Evolutionary conservation across 208 protist species (phyloP), one percentile per base, ranked within the genome.

Genomic region (Leptomonas pyrrhocoris): DNA sequence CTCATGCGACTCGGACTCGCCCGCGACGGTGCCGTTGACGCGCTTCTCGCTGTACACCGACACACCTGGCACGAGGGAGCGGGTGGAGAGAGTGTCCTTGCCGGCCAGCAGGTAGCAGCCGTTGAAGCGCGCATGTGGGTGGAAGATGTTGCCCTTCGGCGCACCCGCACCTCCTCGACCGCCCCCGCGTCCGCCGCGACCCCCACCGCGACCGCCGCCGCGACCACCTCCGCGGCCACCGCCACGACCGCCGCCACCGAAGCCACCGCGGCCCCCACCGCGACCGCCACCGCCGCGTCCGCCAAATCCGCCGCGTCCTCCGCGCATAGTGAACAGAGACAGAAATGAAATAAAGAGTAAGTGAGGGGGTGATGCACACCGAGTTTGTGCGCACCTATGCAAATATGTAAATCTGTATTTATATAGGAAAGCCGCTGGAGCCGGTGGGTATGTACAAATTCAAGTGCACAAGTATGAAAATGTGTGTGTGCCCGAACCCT

Each of bases 21-120:
- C 85, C 12, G 72, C 77, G 38, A 92, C 75, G 3, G 84, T 92
- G 45, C 86, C 91, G 60, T 83, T 87, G 45, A 99, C 91, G 28
- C 99, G 92, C 92, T 99, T 99, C 92, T 99, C 99, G 38, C 98
- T 96, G 83, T 99, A 99, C 9, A 99, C 98, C 36, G 96, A 97
- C 45, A 99, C 98, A 18, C 99, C 99, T 23, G 98, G 95, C 30
- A 98, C 97, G 16, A 99, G 80, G 75, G 99, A 99, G 54, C 90
- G 86, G 5, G 99, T 99, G 11, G 98, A 86, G 11, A 99, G 88
- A 28, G 93, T 93, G 77, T 99, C 98, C 83, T 99, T 99, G 56
- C 98, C 98, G 23, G 93, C 79, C 27, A 96, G 85, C 45, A 99
- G 90, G 86, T 98, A 99, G 67, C 99, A 97, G 25, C 99, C 99